These are phyloP conservation scores for Starmerella floricola DNA, from an alignment of 805 yeast genomes.

Conservation along the genomic window DNA sequence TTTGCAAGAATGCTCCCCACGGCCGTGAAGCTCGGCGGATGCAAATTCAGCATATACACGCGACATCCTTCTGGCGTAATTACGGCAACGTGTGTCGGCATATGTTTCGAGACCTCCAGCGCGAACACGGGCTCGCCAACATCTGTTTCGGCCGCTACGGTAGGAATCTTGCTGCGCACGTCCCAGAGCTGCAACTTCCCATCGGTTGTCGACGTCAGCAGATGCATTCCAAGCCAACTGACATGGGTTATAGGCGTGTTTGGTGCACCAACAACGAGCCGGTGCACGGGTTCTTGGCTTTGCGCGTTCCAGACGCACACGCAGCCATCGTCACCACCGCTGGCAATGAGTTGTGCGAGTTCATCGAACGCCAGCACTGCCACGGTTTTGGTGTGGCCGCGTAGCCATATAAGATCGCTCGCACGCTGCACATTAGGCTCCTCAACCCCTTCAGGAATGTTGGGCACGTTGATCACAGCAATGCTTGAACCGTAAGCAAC, in stretches of 20 bases:
- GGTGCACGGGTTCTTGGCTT: slow-evolving; percentile 23
- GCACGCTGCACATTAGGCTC: neutral
- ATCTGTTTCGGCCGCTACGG: neutral
- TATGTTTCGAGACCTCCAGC: neutral
- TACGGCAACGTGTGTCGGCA: slow-evolving; percentile 3
- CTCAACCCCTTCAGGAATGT: neutral
- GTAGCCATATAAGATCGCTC: neutral
- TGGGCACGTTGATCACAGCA: slow-evolving; percentile 1
- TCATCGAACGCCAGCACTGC: slow-evolving; percentile 45
- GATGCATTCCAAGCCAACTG: slow-evolving; percentile 14
- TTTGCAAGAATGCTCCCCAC: neutral
- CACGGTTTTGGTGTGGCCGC: slow-evolving; percentile 29
- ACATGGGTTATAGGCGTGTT: slow-evolving; percentile 23
- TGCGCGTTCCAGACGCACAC: slow-evolving; percentile 71
- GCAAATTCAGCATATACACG: neutral
- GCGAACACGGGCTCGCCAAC: slow-evolving; percentile 6
- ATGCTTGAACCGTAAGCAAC: slow-evolving; percentile 1
- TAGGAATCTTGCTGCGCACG: slow-evolving; percentile 1
- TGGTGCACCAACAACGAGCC: slow-evolving; percentile 19
- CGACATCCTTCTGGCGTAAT: slow-evolving; percentile 4
- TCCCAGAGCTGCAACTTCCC: slow-evolving; percentile 12
- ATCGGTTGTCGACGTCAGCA: slow-evolving; percentile 14
- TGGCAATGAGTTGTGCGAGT: slow-evolving; percentile 44
- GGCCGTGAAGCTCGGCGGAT: neutral
- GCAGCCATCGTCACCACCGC: slow-evolving; percentile 66